phyloP scores from a whole-genome alignment of 208 protist genomes.

The Vickermania ingenoplastis region DNA sequence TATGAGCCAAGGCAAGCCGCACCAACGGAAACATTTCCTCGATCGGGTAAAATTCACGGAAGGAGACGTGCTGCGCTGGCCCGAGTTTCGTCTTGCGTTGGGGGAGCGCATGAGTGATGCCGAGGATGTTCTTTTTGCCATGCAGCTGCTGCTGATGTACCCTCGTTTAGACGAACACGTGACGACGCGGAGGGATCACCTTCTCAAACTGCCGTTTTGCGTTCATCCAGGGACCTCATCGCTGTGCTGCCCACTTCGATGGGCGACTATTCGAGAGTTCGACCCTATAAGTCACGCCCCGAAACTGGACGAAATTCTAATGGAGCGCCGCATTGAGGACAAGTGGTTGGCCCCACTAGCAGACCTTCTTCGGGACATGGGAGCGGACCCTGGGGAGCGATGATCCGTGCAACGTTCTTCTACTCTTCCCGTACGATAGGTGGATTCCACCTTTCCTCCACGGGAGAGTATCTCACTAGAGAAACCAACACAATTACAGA shows the following conservation, averaged over 20 bases:
- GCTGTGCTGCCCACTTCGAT: slow-evolving; percentile 80
- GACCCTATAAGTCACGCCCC: slow-evolving; percentile 59
- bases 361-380: slow-evolving; percentile 61
- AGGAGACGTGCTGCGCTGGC: slow-evolving; percentile 62
- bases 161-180: slow-evolving; percentile 97
- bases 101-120: slow-evolving; percentile 27
- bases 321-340: slow-evolving; percentile 46
- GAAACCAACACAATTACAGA: no score
- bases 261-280: slow-evolving; percentile 52
- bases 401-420: neutral
- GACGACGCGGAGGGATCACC: slow-evolving; percentile 93
- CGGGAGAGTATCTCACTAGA: no score
- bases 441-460: no score
- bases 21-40: slow-evolving; percentile 45
- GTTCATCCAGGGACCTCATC: slow-evolving; percentile 92
- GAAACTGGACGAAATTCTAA: slow-evolving; percentile 52
- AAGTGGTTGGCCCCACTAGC: slow-evolving; percentile 58
- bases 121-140: slow-evolving; percentile 39
- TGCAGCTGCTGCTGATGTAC: slow-evolving; percentile 84
- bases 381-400: slow-evolving; percentile 32
- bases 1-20: slow-evolving; percentile 60
- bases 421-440: slow-evolving; percentile 1
- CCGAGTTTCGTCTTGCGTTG: slow-evolving; percentile 25
- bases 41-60: slow-evolving; percentile 37
- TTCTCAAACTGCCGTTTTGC: slow-evolving; percentile 98